These are phyloP conservation scores for Parafenestella ontariensis DNA, from an alignment of 2,329 filamentous ascomycete species.

Conservation along the genomic window DNA sequence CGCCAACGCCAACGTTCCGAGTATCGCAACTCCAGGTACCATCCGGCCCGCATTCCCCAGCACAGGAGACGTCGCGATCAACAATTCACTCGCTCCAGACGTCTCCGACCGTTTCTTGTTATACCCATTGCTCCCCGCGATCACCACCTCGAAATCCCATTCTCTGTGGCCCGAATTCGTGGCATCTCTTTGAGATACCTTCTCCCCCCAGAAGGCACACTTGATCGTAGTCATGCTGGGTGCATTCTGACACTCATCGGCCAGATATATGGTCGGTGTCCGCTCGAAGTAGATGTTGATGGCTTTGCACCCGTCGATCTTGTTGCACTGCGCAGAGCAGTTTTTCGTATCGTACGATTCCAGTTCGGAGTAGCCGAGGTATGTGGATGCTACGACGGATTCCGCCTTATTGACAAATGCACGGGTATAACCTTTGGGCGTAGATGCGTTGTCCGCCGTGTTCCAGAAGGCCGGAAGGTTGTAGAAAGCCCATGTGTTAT, in stretches of 20 bases:
- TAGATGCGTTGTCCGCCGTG: too few species aligned
- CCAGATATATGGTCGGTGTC: conserved; percentile 18
- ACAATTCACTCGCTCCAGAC: neutral
- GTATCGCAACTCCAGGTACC: too few species aligned
- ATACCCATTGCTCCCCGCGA: conserved; percentile 30
- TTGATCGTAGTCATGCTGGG: conserved; percentile 28
- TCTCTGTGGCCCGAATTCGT: conserved; percentile 17
- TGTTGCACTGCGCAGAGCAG: conserved; percentile 34
- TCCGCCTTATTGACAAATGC: conserved; percentile 35
- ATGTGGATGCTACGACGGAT: conserved; percentile 24
- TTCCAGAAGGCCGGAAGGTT: too few species aligned
- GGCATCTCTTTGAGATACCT: conserved; percentile 13
- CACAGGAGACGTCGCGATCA: neutral
- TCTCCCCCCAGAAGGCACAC: conserved; percentile 29
- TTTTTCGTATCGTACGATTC: conserved; percentile 30
- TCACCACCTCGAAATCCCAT: conserved; percentile 17
- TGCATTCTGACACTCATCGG: conserved; percentile 19
- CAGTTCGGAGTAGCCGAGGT: conserved; percentile 29
- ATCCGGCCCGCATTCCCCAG: too few species aligned
- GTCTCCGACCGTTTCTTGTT: conserved; percentile 7
- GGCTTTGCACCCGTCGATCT: conserved; percentile 17
- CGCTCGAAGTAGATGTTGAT: conserved; percentile 38
- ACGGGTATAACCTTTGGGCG: conserved; percentile 31
- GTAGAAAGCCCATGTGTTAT: too few species aligned
- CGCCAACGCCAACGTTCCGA: too few species aligned